A percentile compares a stretch with the other conserved stretches of the same genome.
Conservation (phyloP, 495 filamentous ascomycete genomes). For the Trichocladium uniseriatum region DNA sequence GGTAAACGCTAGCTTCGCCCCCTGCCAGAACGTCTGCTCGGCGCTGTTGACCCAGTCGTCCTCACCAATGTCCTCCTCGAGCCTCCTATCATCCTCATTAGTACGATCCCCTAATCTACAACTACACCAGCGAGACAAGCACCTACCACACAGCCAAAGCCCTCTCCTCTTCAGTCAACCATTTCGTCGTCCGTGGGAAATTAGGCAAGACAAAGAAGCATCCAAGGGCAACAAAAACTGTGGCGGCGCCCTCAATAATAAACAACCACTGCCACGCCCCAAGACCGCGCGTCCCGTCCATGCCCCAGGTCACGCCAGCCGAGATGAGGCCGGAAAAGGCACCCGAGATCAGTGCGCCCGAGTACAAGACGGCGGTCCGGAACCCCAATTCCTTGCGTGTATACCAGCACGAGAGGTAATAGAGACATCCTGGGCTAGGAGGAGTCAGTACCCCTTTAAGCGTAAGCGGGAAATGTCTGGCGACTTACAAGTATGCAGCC, state of each 20-base stretch:
- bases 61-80: slow-evolving; percentile 71
- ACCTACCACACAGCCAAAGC: slow-evolving; percentile 11
- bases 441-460: not conserved
- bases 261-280: slow-evolving; percentile 59
- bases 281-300: slow-evolving; percentile 39
- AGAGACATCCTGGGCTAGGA: slow-evolving; percentile 37
- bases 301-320: slow-evolving; percentile 43
- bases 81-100: slow-evolving; percentile 23
- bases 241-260: slow-evolving; percentile 64
- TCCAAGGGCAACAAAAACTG: slow-evolving; percentile 34
- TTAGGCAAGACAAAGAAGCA: slow-evolving; percentile 62
- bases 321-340: slow-evolving; percentile 56
- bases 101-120: not conserved
- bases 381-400: slow-evolving; percentile 48
- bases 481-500: slow-evolving; percentile 40
- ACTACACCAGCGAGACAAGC: slow-evolving; percentile 8
- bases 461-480: too few relatives aligned
- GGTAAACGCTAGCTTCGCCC: slow-evolving; percentile 57
- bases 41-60: slow-evolving; percentile 61
- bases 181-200: slow-evolving; percentile 66
- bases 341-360: slow-evolving; percentile 52
- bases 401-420: slow-evolving; percentile 53
- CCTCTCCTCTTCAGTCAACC: slow-evolving; percentile 62
- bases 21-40: slow-evolving; percentile 55
- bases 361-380: slow-evolving; percentile 52